These are phyloP conservation scores for Phyllosticta paracitricarpa DNA, from an alignment of 2,329 filamentous ascomycete genomes.

Conservation along the genomic window DNA sequence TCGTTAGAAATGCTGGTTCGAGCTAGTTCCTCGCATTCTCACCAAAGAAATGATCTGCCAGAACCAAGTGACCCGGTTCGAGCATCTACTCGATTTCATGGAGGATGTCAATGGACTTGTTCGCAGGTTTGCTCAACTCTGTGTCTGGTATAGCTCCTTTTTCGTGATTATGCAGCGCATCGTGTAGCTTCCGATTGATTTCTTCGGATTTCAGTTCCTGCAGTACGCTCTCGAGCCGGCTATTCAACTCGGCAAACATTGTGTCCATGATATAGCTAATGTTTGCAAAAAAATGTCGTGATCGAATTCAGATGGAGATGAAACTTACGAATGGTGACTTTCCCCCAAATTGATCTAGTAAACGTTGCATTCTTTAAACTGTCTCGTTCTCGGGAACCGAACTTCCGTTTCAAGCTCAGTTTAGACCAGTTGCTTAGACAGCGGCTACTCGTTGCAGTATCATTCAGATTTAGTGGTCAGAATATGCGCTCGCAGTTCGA, in stretches of 20 bases:
- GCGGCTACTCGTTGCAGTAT: no score
- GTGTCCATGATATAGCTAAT: background rate
- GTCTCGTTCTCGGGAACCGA: no score
- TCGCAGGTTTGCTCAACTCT: constrained; percentile 7
- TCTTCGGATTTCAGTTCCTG: background rate
- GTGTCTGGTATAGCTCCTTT: background rate
- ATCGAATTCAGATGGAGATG: no score
- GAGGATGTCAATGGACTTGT: constrained; percentile 12
- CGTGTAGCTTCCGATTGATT: background rate
- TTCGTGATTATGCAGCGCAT: background rate
- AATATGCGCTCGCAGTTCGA: no score
- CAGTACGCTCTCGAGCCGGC: background rate
- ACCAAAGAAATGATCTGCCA: constrained; percentile 20
- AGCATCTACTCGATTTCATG: constrained; percentile 12
- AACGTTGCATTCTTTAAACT: no score
- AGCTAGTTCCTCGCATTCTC: no score
- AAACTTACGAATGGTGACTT: no score
- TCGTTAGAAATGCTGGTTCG: constrained; percentile 5
- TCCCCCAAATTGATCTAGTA: no score
- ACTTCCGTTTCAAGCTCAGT: no score
- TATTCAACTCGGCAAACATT: background rate
- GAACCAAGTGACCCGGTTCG: constrained; percentile 16
- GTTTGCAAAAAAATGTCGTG: no score
- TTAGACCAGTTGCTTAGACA: no score
- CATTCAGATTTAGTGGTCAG: no score